Conservation (phyloP, 192 early-diverging fungal genomes). For the Coemansia sp. region DNA sequence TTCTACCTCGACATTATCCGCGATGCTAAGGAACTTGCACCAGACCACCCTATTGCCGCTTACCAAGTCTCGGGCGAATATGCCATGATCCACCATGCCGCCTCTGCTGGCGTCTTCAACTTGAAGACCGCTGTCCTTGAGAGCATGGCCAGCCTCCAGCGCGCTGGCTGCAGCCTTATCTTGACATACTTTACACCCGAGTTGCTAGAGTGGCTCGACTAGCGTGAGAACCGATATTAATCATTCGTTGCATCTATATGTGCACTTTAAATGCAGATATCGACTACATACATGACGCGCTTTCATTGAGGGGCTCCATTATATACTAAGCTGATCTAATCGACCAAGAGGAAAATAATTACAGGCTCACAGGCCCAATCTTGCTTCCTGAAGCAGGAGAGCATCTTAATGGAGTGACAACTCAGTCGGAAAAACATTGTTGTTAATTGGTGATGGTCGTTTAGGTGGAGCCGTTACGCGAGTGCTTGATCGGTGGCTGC, state of each 20-base stretch:
- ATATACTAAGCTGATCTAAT: too few relatives aligned
- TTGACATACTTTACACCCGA: slow-evolving; percentile 96
- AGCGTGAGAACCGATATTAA: background rate
- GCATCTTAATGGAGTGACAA: too few relatives aligned
- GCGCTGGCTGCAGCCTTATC: slow-evolving; percentile 93
- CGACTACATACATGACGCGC: background rate
- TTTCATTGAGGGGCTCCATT: background rate
- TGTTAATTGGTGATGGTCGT: too few relatives aligned
- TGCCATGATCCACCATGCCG: slow-evolving; percentile 83
- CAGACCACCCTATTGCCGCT: slow-evolving; percentile 90
- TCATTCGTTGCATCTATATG: background rate
- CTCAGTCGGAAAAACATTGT: too few relatives aligned
- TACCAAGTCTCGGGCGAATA: slow-evolving; percentile 96
- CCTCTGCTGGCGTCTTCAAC: slow-evolving; percentile 80
- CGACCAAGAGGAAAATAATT: too few relatives aligned
- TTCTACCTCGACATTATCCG: slow-evolving; percentile 96
- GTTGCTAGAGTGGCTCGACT: slow-evolving; percentile 87
- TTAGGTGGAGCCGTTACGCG: too few relatives aligned
- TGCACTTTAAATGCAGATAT: slow-evolving; percentile 1
- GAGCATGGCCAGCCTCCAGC: slow-evolving; percentile 73
- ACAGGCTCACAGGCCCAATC: too few relatives aligned
- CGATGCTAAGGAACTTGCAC: slow-evolving; percentile 72
- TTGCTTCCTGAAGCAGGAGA: too few relatives aligned
- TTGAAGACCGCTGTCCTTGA: slow-evolving; percentile 86
- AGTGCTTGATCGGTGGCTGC: too few relatives aligned